Base-by-base conservation (phyloP, 257 asterid species). In the Datura wrightii region DNA sequence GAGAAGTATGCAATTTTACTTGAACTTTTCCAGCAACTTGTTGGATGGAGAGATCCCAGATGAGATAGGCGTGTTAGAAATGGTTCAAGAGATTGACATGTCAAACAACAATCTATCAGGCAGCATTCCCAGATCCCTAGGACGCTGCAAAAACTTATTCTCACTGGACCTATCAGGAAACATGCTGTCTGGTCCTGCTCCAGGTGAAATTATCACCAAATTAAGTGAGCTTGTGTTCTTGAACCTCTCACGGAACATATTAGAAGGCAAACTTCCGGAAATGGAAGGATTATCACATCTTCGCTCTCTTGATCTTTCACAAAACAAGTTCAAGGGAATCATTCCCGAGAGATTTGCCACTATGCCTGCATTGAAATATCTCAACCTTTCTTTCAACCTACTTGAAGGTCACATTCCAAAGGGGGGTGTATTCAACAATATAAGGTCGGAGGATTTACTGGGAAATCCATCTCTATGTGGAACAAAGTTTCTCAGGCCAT, bases 381-480 rank as follows among this genome's bases (percentile, higher is more conserved):
- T 95, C 89, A 90, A 95, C 85, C 94, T 94, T 83, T 93, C 99
- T 48, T 91, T 87, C 91, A 95, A 95, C 85, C 80, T 76, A 80
- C 97, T 95, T 14, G 91, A 91, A 81, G 98, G 99, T 15, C 92
- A 5, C 62, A 89, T 94, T 84, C 98, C 97, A 5, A 86, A 86
- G 56, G 76, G 59, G 13, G 96, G 97, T 41, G 50, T 90, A 50
- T 92, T 95, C 84, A 18, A 54, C 62, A 85, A 86, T 50, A 72
- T 85, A 48, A 83, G 50, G 63, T 63, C 84, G 24, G 42, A 82
- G 5, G 82, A 84, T 88, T 80, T 95, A 53, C 84, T 79, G 55
- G 98, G 97, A 19, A 95, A 95, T 86, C 86, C 89, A 72, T 86
- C 83, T 59, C 97, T 94, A 18, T 93, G 97, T 76, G 98, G 97